Evolutionary conservation across 305 asterid species (phyloP).

Genomic region (Andrographis paniculata): DNA sequence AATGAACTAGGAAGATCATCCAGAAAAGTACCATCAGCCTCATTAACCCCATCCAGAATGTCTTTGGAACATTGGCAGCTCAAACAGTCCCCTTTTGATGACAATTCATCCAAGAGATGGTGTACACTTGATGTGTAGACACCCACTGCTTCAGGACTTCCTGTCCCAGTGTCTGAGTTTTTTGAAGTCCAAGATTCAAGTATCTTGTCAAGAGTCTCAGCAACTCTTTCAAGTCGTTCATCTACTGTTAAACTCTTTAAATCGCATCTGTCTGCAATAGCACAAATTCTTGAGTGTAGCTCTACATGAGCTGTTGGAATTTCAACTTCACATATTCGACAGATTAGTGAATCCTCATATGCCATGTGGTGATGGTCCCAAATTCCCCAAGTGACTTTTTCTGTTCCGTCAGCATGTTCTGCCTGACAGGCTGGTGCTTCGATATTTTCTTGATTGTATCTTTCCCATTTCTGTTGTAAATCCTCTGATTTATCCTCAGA

Average conservation of each 20-base stretch:
- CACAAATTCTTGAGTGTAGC: conserved; percentile 96
- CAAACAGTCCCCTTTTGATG: conserved; percentile 91
- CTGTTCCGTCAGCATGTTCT: conserved; percentile 1
- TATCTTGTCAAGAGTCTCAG: conserved; percentile 88
- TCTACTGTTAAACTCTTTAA: conserved; percentile 86
- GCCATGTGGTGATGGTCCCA: conserved; percentile 81
- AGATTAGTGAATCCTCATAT: conserved; percentile 87
- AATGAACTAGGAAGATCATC: conserved; percentile 77
- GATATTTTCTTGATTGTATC: conserved; percentile 42
- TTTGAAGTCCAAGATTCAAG: conserved; percentile 73
- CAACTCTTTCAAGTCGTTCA: conserved; percentile 75
- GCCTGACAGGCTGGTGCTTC: conserved; percentile 39
- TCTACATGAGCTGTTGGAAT: conserved; percentile 93
- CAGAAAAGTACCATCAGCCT: conserved; percentile 55
- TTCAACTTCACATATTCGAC: conserved; percentile 99
- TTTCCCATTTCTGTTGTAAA: too few relatives aligned
- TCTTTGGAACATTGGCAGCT: conserved; percentile 97
- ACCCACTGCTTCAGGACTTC: conserved; percentile 81
- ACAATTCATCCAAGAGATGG: conserved; percentile 84
- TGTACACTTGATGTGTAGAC: conserved; percentile 70
- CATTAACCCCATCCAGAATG: conserved; percentile 82
- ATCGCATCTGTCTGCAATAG: conserved; percentile 97
- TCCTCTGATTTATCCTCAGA: conserved; percentile 47
- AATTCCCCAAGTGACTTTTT: conserved; percentile 82
- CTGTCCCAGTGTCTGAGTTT: conserved; percentile 52